phyloP scores from a whole-genome alignment of 208 protist genomes.

The Leishmania tropica region DNA sequence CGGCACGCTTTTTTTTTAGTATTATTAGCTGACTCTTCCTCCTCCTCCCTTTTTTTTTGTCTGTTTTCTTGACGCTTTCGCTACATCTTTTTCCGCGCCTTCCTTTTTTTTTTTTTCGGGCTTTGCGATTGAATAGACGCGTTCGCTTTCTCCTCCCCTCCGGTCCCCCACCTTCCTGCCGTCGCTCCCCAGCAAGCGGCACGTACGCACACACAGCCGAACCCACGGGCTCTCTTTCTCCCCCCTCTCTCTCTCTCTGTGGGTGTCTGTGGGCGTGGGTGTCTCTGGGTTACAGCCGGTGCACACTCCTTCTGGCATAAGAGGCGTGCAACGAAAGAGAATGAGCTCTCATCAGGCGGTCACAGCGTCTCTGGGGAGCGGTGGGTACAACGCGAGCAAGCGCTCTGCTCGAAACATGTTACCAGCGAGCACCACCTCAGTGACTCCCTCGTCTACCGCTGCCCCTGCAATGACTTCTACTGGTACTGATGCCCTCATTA shows the following conservation, averaged over 20 bases:
- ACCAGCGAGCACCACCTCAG: not conserved
- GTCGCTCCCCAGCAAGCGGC: not conserved
- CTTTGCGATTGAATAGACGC: not conserved
- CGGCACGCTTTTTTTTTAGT: not conserved
- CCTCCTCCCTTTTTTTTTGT: not conserved
- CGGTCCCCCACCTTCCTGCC: no score
- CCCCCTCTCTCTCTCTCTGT: not conserved
- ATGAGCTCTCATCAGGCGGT: slow-evolving; percentile 26
- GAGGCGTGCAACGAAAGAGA: not conserved
- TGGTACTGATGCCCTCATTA: not conserved
- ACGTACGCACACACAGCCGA: not conserved
- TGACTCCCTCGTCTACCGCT: not conserved
- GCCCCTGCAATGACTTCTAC: not conserved
- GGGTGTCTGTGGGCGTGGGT: not conserved
- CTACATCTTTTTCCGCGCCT: not conserved
- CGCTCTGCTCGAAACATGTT: slow-evolving; percentile 5
- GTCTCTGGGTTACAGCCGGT: not conserved
- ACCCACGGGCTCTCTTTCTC: not conserved
- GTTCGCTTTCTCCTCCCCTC: not conserved
- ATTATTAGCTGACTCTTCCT: not conserved
- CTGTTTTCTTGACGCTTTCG: not conserved
- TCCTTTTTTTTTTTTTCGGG: not conserved
- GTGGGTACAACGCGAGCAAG: slow-evolving; percentile 3
- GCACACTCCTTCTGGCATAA: not conserved
- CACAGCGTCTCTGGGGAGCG: slow-evolving; percentile 13